Conservation (phyloP, 148 eudicot species). For the Heliosperma pusillum region DNA sequence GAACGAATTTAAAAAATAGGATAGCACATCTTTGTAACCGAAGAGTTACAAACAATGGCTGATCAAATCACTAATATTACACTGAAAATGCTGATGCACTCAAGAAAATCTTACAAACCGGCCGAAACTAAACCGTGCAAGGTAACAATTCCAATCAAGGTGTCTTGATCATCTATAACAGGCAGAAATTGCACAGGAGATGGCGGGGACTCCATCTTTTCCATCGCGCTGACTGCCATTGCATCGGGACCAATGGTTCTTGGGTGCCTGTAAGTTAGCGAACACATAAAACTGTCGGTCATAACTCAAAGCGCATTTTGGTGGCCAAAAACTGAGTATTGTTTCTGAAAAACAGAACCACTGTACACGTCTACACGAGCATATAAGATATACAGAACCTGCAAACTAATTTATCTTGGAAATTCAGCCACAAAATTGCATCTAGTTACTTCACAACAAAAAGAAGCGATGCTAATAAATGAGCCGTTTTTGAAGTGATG, state of each 20-base stretch:
- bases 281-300: neutral
- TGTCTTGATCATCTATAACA: conserved; percentile 46
- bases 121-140: conserved; percentile 89
- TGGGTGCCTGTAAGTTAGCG: conserved; percentile 51
- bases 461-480: no score
- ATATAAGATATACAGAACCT: neutral
- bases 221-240: conserved; percentile 97
- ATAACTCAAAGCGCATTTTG: neutral
- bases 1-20: conserved; percentile 9
- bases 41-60: conserved; percentile 19
- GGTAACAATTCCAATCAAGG: conserved; percentile 79
- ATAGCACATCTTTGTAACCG: neutral
- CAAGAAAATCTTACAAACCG: conserved; percentile 37
- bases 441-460: no score
- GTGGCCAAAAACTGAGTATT: neutral
- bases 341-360: neutral
- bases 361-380: neutral
- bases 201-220: conserved; percentile 93
- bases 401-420: no score
- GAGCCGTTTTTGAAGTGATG: no score
- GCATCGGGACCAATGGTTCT: conserved; percentile 77
- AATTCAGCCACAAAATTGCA: no score
- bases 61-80: neutral
- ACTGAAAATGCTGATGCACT: neutral
- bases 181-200: conserved; percentile 97